A percentile compares a stretch with the other conserved stretches of the same genome.
Conservation (phyloP, 805 yeast genomes). For the Wickerhamiella musiphila region DNA sequence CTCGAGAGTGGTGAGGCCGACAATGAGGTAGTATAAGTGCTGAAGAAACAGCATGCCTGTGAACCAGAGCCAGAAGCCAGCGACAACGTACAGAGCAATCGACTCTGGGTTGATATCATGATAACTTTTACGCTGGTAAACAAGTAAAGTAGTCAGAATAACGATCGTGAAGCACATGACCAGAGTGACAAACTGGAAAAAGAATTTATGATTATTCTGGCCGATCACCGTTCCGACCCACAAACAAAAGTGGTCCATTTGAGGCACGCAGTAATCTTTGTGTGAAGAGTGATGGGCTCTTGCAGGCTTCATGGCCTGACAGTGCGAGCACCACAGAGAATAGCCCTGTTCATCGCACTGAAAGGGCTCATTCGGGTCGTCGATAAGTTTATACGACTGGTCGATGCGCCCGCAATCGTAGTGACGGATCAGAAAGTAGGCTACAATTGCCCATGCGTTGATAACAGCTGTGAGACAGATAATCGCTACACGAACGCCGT, state of each 20-base stretch:
- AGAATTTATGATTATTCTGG: slow-evolving; percentile 40
- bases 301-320: slow-evolving; percentile 46
- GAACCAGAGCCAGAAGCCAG: slow-evolving; percentile 31
- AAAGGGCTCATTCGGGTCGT: slow-evolving; percentile 24
- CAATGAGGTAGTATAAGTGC: slow-evolving; percentile 29
- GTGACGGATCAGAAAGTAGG: slow-evolving; percentile 31
- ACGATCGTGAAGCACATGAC: slow-evolving; percentile 25
- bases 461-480: slow-evolving; percentile 5
- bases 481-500: slow-evolving; percentile 7
- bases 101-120: slow-evolving; percentile 29
- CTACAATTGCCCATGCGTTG: slow-evolving; percentile 5
- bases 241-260: slow-evolving; percentile 70
- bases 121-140: slow-evolving; percentile 18
- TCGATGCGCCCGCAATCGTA: slow-evolving; percentile 45
- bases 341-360: slow-evolving; percentile 55
- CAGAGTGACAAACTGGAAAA: slow-evolving; percentile 31
- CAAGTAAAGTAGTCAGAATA: slow-evolving; percentile 25
- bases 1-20: slow-evolving; percentile 27
- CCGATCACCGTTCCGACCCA: slow-evolving; percentile 69
- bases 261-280: slow-evolving; percentile 40
- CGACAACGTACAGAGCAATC: slow-evolving; percentile 29
- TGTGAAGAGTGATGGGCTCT: slow-evolving; percentile 56
- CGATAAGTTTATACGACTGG: slow-evolving; percentile 5
- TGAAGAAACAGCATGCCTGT: slow-evolving; percentile 26
- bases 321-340: slow-evolving; percentile 58